Conservation (phyloP, 2,329 filamentous ascomycete species). For the Biscogniauxia marginata region DNA sequence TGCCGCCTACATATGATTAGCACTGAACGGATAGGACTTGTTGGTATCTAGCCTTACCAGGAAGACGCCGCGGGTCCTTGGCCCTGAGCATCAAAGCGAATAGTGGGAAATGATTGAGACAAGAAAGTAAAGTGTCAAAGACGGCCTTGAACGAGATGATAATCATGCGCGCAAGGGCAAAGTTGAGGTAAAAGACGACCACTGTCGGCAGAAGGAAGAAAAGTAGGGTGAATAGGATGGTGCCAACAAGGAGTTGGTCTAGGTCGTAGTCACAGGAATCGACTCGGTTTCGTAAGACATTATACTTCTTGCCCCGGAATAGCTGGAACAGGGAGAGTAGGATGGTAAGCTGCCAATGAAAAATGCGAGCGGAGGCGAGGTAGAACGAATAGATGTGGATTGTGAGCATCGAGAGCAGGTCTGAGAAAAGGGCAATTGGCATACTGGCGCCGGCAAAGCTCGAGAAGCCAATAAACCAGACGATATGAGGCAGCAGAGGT, state of each 20-base stretch:
- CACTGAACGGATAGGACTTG: neutral
- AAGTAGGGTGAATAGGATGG: conserved; percentile 91
- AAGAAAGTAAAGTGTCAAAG: conserved; percentile 89
- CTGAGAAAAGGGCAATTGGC: conserved; percentile 93
- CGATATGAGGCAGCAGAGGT: conserved; percentile 78
- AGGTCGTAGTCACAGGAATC: conserved; percentile 99
- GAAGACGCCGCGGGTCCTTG: conserved; percentile 87
- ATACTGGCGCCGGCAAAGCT: conserved; percentile 95
- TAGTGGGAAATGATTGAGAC: conserved; percentile 93
- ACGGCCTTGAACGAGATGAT: conserved; percentile 91
- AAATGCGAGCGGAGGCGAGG: conserved; percentile 92
- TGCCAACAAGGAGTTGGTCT: conserved; percentile 92
- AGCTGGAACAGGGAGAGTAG: conserved; percentile 97
- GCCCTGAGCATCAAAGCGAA: conserved; percentile 95
- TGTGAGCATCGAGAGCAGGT: conserved; percentile 86
- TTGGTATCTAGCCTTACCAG: too few relatives aligned
- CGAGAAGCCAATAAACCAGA: conserved; percentile 91
- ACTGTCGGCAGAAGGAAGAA: conserved; percentile 95
- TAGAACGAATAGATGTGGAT: conserved; percentile 98
- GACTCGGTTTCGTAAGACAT: conserved; percentile 93
- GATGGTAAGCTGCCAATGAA: conserved; percentile 97
- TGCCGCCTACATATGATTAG: conserved; percentile 58
- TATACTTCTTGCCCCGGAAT: conserved; percentile 97
- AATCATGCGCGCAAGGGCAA: conserved; percentile 88
- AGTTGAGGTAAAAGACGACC: conserved; percentile 94